A percentile compares a stretch with the other conserved stretches of the same genome.
phyloP scores from a whole-genome alignment of 768 basidiomycete species.

The Lactarius akahatsu region DNA sequence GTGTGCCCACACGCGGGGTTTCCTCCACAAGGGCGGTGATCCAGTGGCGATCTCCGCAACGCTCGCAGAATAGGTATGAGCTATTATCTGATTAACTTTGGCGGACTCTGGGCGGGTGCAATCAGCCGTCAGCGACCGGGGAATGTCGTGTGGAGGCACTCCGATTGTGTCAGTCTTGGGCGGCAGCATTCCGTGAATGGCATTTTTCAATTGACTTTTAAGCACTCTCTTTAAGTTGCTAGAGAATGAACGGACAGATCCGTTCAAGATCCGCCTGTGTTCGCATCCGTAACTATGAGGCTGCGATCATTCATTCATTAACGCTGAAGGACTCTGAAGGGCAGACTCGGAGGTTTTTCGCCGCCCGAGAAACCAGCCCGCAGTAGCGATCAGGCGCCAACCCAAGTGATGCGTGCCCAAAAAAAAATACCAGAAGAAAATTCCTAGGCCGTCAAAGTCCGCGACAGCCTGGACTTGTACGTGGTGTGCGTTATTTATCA shows the following conservation, averaged over 20 bases:
- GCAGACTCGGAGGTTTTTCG: not conserved
- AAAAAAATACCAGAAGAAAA: not conserved
- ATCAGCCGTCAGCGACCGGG: not conserved
- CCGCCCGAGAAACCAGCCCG: not conserved
- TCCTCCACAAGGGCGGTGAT: not conserved
- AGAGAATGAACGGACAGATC: not conserved
- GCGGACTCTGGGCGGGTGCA: not conserved
- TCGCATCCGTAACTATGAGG: constrained; percentile 9
- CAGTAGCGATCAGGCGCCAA: not conserved
- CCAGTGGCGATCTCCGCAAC: constrained; percentile 4
- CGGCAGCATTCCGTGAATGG: not conserved
- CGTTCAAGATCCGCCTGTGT: not conserved
- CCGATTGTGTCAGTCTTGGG: not conserved
- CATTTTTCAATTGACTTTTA: not conserved
- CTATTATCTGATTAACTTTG: not conserved
- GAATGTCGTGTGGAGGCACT: not conserved
- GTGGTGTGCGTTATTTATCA: not conserved
- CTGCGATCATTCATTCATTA: constrained; percentile 15
- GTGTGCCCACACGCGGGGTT: not conserved
- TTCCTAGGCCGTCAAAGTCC: not conserved
- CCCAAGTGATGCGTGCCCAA: not conserved
- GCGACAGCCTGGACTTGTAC: not conserved
- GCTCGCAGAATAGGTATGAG: not conserved
- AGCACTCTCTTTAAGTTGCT: not conserved
- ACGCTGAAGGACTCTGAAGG: not conserved